phyloP scores from a whole-genome alignment of 176 grass and related monocot species.

The Poa annua region DNA sequence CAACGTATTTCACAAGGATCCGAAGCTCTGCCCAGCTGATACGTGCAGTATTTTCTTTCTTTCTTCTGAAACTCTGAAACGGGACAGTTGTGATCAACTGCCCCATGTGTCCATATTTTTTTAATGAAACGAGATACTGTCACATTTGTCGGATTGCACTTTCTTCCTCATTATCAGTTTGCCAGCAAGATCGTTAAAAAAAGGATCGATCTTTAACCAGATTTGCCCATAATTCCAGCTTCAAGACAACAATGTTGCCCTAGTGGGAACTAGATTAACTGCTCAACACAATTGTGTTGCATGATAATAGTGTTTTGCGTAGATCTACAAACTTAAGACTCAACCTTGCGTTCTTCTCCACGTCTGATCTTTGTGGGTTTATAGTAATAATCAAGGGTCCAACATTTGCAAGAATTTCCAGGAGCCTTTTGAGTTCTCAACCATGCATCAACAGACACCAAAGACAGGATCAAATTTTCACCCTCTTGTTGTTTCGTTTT shows the following conservation, averaged over 20 bases:
- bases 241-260: not conserved
- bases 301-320: not conserved
- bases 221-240: not conserved
- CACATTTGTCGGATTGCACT: constrained; percentile 18
- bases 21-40: constrained; percentile 7
- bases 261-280: not conserved
- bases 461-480: constrained; percentile 22
- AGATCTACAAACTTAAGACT: too few species aligned
- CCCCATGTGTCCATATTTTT: constrained; percentile 27
- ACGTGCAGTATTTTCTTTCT: not conserved
- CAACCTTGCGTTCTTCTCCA: too few species aligned
- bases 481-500: not conserved
- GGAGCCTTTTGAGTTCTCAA: not conserved
- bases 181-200: not conserved
- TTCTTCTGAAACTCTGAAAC: not conserved
- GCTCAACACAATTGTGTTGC: not conserved
- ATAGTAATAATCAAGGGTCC: not conserved
- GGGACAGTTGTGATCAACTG: not conserved
- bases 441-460: not conserved
- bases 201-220: not conserved
- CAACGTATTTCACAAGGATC: constrained; percentile 13
- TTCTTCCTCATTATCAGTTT: not conserved
- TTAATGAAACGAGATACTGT: not conserved
- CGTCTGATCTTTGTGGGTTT: not conserved
- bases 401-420: not conserved